Conservation (phyloP, 768 basidiomycete genomes). For the Mycena amicta region DNA sequence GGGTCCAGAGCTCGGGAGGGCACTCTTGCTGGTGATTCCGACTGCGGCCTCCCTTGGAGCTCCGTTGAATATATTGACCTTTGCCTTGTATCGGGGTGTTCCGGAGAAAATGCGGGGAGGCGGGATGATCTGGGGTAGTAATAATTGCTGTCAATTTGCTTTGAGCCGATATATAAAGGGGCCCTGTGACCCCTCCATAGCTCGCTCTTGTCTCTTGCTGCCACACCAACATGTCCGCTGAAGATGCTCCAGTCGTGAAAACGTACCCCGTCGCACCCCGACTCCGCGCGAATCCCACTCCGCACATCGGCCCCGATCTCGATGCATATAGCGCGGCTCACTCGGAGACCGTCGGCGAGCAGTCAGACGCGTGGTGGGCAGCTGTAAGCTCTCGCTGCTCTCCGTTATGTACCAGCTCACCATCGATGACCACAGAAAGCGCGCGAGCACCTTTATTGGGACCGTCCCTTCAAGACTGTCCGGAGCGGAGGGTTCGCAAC, state of each 20-base stretch:
- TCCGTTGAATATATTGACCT: no score
- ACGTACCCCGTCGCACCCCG: constrained; percentile 81
- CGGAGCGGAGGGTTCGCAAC: constrained; percentile 78
- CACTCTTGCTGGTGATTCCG: no score
- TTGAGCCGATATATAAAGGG: neutral
- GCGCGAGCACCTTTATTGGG: constrained; percentile 79
- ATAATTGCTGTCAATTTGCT: neutral
- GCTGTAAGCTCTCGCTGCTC: constrained; percentile 48
- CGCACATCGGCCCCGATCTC: constrained; percentile 77
- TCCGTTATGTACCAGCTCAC: no score
- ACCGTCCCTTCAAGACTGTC: constrained; percentile 87
- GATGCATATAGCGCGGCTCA: constrained; percentile 74
- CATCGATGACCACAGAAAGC: constrained; percentile 52
- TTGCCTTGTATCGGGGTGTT: no score
- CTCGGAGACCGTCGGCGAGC: constrained; percentile 69
- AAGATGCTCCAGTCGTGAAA: constrained; percentile 30
- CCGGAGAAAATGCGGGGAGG: neutral
- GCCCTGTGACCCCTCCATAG: neutral
- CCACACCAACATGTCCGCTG: constrained; percentile 42
- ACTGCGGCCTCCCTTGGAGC: no score
- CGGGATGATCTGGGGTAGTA: neutral
- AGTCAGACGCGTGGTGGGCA: constrained; percentile 87
- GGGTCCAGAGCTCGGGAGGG: no score
- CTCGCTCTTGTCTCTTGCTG: constrained; percentile 1
- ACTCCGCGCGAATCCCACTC: constrained; percentile 63